phyloP scores from a whole-genome alignment of 306 rosid species.

The Ochetophila trinervis region DNA sequence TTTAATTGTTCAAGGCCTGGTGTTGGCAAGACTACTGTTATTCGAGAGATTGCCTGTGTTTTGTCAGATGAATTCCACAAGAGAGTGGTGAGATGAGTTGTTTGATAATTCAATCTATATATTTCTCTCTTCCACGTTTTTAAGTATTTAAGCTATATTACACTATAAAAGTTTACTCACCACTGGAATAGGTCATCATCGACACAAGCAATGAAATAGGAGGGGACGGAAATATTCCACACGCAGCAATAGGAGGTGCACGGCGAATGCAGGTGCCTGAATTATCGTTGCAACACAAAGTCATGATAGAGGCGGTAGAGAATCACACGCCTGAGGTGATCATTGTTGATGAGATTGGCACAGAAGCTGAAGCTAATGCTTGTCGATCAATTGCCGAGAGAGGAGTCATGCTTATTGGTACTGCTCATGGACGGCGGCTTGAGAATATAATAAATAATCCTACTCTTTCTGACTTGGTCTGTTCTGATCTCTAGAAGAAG shows the following conservation, averaged over 20 bases:
- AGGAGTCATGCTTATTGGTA: conserved; percentile 72
- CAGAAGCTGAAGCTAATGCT: conserved; percentile 66
- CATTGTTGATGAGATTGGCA: conserved; percentile 72
- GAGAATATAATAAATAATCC: conserved; percentile 61
- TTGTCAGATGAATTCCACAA: conserved; percentile 60
- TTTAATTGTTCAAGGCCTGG: conserved; percentile 56
- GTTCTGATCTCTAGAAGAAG: conserved; percentile 31
- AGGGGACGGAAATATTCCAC: conserved; percentile 72
- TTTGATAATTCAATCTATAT: conserved; percentile 12
- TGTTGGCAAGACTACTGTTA: conserved; percentile 71
- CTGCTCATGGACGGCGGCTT: conserved; percentile 63
- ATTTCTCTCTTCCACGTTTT: not conserved
- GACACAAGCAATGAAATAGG: conserved; percentile 81
- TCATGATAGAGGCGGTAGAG: conserved; percentile 77
- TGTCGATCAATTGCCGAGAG: conserved; percentile 66
- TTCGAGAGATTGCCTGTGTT: conserved; percentile 66
- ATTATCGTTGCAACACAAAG: conserved; percentile 64
- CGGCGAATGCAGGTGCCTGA: conserved; percentile 69
- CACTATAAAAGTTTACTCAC: conserved; percentile 16
- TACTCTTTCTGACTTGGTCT: conserved; percentile 62
- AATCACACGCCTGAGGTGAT: conserved; percentile 79
- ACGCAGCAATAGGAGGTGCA: conserved; percentile 64
- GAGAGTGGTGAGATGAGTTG: conserved; percentile 53
- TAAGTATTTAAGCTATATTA: conserved; percentile 12
- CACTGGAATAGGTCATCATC: conserved; percentile 49